These are phyloP conservation scores for Phyllosticta capitalensis DNA, from an alignment of 2,329 filamentous ascomycete species.

Conservation along the genomic window DNA sequence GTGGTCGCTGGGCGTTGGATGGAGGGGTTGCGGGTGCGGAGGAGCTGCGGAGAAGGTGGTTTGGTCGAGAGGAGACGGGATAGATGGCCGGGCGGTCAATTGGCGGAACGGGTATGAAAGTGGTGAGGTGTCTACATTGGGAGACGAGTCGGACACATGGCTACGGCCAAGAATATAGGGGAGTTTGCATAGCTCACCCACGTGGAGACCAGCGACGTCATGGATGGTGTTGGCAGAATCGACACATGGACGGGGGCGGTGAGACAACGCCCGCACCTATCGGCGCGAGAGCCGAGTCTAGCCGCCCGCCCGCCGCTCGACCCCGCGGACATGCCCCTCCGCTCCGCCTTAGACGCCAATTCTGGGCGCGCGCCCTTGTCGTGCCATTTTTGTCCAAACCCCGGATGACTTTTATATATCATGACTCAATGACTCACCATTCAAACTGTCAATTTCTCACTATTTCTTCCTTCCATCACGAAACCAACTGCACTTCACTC, in stretches of 20 bases:
- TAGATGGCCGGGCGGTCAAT: neutral
- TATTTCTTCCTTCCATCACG: conserved; percentile 1
- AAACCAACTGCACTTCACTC: neutral
- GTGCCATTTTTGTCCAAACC: neutral
- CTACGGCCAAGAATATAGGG: neutral
- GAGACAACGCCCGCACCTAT: no score
- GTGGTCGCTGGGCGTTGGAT: neutral
- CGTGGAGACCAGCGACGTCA: neutral
- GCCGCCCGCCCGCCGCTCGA: neutral
- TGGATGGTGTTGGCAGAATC: neutral
- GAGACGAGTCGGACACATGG: neutral
- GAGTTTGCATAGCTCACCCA: neutral
- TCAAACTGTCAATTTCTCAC: conserved; percentile 1
- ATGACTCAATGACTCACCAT: neutral
- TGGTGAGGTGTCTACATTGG: neutral
- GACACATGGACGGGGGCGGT: neutral
- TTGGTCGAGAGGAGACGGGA: neutral
- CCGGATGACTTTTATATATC: neutral
- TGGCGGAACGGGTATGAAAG: neutral
- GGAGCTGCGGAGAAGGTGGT: neutral
- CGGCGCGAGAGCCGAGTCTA: neutral
- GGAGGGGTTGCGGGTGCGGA: neutral
- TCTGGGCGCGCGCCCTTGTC: neutral
- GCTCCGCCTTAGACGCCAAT: no score
- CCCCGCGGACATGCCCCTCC: neutral